Percentiles rank a stretch among this genome's conserved stretches.
Conservation (phyloP, 768 basidiomycete genomes). For the Leccinum longicurvipes region DNA sequence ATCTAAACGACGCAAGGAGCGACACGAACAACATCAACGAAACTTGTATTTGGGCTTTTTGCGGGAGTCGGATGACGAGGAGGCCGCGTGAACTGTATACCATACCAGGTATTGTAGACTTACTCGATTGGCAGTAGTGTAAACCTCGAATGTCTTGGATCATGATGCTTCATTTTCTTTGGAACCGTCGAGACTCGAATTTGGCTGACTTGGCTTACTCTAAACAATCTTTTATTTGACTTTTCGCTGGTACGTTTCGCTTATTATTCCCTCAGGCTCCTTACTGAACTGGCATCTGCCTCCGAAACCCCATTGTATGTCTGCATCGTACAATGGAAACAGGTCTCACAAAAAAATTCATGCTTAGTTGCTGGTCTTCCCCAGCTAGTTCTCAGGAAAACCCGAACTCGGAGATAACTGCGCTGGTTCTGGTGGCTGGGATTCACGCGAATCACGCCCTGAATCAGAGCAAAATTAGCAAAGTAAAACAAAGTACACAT, state of each 20-base stretch:
- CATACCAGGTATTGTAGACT: background rate
- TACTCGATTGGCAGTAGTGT: too few species aligned
- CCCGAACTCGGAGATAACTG: background rate
- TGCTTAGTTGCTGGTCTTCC: background rate
- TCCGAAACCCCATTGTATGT: background rate
- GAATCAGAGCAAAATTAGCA: background rate
- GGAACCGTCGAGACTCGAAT: too few species aligned
- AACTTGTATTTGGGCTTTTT: background rate
- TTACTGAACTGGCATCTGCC: background rate
- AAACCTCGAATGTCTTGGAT: too few species aligned
- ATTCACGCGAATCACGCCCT: background rate
- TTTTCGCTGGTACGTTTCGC: background rate
- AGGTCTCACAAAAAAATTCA: background rate
- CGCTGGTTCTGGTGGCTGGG: too few species aligned
- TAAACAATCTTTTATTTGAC: background rate
- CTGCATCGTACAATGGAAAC: background rate
- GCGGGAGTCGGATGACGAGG: background rate
- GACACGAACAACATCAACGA: constrained; percentile 28
- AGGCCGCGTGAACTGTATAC: background rate
- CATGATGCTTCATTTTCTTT: too few species aligned
- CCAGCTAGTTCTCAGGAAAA: background rate
- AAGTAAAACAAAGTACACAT: background rate
- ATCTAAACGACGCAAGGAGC: constrained; percentile 44
- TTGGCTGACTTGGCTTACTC: background rate
- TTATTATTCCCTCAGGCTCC: background rate